A percentile compares a stretch with the other conserved stretches of the same genome.
These are phyloP conservation scores for Trichothecium roseum DNA, from an alignment of 2,329 filamentous ascomycete genomes.

Conservation along the genomic window DNA sequence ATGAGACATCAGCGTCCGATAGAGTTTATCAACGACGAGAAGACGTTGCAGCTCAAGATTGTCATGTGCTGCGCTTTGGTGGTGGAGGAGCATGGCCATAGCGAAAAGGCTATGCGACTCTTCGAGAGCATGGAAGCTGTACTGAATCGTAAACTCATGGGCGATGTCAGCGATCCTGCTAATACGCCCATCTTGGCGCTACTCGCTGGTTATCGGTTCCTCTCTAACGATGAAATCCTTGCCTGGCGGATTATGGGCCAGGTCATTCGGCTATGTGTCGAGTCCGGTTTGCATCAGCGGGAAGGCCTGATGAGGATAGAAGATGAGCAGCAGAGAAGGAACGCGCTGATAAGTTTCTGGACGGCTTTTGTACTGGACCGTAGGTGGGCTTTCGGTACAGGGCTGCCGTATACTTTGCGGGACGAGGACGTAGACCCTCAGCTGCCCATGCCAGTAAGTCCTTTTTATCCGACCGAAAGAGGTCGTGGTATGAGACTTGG, in stretches of 20 bases:
- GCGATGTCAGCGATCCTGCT: conserved; percentile 34
- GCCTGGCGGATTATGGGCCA: conserved; percentile 83
- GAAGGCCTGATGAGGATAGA: conserved; percentile 62
- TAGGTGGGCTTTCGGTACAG: conserved; percentile 83
- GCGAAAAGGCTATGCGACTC: conserved; percentile 59
- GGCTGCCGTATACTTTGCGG: conserved; percentile 74
- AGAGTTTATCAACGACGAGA: conserved; percentile 34
- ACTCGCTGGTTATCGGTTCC: conserved; percentile 62
- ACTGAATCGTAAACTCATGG: conserved; percentile 56
- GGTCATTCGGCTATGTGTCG: conserved; percentile 67
- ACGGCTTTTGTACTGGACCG: conserved; percentile 76
- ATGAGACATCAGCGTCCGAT: conserved; percentile 22
- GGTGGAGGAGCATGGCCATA: conserved; percentile 70
- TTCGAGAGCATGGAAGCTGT: conserved; percentile 67
- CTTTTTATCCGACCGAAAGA: background rate
- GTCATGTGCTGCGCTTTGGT: conserved; percentile 70
- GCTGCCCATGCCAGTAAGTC: conserved; percentile 65
- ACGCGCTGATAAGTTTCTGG: conserved; percentile 72
- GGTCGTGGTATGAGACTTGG: background rate
- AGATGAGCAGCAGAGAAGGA: conserved; percentile 56
- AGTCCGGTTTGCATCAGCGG: conserved; percentile 72
- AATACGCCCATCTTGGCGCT: conserved; percentile 42
- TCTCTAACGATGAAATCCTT: conserved; percentile 74
- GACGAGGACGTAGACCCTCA: conserved; percentile 77
- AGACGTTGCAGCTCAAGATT: conserved; percentile 67